Percentiles rank a stretch among this genome's conserved stretches.
phyloP scores from a whole-genome alignment of 1,139 yeast genomes.

The Magnusiomyces sp. region DNA sequence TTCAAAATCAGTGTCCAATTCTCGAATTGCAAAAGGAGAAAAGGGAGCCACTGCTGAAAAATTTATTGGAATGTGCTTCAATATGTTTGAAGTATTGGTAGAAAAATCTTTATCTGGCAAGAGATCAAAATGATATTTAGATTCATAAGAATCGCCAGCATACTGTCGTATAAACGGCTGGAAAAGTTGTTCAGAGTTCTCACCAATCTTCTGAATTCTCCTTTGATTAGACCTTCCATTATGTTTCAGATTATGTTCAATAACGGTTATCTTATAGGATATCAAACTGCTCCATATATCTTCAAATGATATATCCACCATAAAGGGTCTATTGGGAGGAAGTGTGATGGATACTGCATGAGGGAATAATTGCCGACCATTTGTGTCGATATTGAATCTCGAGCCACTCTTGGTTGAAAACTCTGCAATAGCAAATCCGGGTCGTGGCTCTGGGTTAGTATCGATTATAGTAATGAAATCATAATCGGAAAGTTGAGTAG shows the following conservation, averaged over 20 bases:
- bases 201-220: no score
- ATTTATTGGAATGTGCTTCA: slow-evolving; percentile 25
- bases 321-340: slow-evolving; percentile 40
- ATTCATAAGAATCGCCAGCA: slow-evolving; percentile 58
- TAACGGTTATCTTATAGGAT: slow-evolving; percentile 40
- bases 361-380: slow-evolving; percentile 17
- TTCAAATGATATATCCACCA: slow-evolving; percentile 42
- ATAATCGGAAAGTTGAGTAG: slow-evolving; percentile 30
- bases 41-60: slow-evolving; percentile 78
- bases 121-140: slow-evolving; percentile 60
- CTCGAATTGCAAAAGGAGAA: slow-evolving; percentile 43
- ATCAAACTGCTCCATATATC: slow-evolving; percentile 57
- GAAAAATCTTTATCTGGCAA: slow-evolving; percentile 28
- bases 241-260: slow-evolving; percentile 8
- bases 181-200: slow-evolving; percentile 29
- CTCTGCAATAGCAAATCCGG: slow-evolving; percentile 27
- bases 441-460: slow-evolving; percentile 20
- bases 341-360: slow-evolving; percentile 28
- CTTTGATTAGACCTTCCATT: no score
- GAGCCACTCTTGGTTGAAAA: slow-evolving; percentile 27
- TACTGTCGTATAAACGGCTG: slow-evolving; percentile 64
- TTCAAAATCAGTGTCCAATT: slow-evolving; percentile 14
- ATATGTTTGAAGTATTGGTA: no score
- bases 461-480: slow-evolving; percentile 44
- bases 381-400: slow-evolving; percentile 25